phyloP scores from a whole-genome alignment of 371 early-diverging fungal species.

The Mucor lusitanicus region DNA sequence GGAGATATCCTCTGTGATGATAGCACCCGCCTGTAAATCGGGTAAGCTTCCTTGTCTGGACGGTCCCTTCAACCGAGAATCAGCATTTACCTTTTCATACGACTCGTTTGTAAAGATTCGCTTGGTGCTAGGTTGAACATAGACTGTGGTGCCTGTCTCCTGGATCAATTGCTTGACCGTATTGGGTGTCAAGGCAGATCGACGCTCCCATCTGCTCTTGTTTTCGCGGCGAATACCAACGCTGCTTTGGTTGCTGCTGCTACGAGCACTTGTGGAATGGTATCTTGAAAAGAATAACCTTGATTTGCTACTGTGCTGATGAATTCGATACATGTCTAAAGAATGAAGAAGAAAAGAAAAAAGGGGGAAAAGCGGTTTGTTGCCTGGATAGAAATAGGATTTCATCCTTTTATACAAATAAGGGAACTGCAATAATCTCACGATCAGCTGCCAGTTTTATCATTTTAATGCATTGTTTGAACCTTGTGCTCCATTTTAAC shows the following conservation, averaged over 20 bases:
- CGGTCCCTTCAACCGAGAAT: too few species aligned
- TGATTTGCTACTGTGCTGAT: background rate
- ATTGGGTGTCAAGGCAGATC: constrained; percentile 83
- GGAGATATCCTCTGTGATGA: constrained; percentile 84
- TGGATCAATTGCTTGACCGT: constrained; percentile 78
- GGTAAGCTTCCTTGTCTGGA: too few species aligned
- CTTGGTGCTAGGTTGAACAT: constrained; percentile 92
- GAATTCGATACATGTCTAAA: background rate
- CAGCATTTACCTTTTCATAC: constrained; percentile 70
- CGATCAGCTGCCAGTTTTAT: constrained; percentile 18
- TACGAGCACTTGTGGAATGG: background rate
- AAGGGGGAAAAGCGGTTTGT: background rate
- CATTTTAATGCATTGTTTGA: background rate
- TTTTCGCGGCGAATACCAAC: constrained; percentile 93
- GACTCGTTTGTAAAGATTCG: constrained; percentile 85
- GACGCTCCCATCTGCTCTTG: constrained; percentile 96
- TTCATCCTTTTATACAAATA: constrained; percentile 8
- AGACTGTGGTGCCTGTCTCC: constrained; percentile 79
- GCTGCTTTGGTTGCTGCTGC: background rate
- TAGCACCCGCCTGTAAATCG: constrained; percentile 86
- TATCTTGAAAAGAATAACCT: background rate
- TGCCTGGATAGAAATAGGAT: background rate
- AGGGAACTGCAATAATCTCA: constrained; percentile 14
- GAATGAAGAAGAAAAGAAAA: background rate
- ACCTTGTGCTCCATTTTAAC: background rate